These are phyloP conservation scores for Fraxinus sp. DNA, from an alignment of 305 asterid genomes.

Conservation along the genomic window DNA sequence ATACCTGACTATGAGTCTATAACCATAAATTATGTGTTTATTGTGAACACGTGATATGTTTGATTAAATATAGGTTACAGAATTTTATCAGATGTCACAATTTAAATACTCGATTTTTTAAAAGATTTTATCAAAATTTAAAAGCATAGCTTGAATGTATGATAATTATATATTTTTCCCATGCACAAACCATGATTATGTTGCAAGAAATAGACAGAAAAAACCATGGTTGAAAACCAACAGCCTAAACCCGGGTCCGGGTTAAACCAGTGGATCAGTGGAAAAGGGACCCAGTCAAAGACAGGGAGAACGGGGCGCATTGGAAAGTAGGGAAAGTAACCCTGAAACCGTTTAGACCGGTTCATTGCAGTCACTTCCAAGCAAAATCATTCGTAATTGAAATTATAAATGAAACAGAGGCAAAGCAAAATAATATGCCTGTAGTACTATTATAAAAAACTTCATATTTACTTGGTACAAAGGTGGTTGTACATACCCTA, in stretches of 20 bases:
- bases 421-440: neutral
- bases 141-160: too few species aligned
- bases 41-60: neutral
- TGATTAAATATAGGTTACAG: neutral
- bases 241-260: neutral
- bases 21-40: neutral
- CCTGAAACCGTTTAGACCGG: neutral
- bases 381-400: neutral
- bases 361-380: neutral
- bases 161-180: too few species aligned
- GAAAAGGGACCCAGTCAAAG: neutral
- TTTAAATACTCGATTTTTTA: too few species aligned
- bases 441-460: neutral
- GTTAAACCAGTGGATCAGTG: neutral
- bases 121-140: neutral
- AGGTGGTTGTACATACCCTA: conserved; percentile 14
- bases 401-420: neutral
- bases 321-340: neutral
- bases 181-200: neutral
- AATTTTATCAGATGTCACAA: too few species aligned
- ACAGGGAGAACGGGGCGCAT: neutral
- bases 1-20: too few species aligned
- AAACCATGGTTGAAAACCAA: neutral
- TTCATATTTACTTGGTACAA: neutral
- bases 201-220: neutral